Conservation (phyloP, 306 rosid genomes). For the Vigna angularis region DNA sequence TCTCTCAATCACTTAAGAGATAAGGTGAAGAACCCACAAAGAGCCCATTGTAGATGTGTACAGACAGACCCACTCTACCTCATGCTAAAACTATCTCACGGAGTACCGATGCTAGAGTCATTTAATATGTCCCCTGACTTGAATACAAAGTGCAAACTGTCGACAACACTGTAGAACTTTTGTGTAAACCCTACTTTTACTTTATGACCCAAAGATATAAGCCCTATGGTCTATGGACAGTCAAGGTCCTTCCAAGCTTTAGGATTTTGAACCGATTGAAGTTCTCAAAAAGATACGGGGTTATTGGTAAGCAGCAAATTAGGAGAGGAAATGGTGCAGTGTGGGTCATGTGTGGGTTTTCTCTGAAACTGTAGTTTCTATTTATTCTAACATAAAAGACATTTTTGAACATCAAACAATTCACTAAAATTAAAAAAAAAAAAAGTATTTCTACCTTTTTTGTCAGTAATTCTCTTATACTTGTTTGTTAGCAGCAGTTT, state of each 20-base stretch:
- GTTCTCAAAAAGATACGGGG: not conserved
- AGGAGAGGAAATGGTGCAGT: not conserved
- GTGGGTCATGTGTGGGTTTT: not conserved
- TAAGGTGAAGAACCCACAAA: not conserved
- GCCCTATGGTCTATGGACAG: not conserved
- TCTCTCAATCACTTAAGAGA: not conserved
- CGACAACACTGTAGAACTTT: not conserved
- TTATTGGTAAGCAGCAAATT: not conserved
- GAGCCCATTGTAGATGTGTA: not conserved
- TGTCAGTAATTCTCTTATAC: not conserved
- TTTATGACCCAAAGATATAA: not conserved
- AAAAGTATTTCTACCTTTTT: not conserved
- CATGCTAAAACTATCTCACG: not conserved
- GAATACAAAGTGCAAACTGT: not conserved
- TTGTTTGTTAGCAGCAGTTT: slow-evolving; percentile 22
- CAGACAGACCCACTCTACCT: not conserved
- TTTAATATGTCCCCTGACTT: not conserved
- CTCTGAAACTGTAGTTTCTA: not conserved
- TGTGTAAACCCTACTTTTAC: not conserved
- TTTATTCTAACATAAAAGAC: not conserved
- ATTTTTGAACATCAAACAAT: not conserved
- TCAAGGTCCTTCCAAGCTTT: not conserved
- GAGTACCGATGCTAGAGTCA: not conserved
- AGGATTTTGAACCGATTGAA: not conserved
- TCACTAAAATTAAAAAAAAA: not conserved